Conservation (phyloP, 805 yeast genomes). For the Candida sithepensis region DNA sequence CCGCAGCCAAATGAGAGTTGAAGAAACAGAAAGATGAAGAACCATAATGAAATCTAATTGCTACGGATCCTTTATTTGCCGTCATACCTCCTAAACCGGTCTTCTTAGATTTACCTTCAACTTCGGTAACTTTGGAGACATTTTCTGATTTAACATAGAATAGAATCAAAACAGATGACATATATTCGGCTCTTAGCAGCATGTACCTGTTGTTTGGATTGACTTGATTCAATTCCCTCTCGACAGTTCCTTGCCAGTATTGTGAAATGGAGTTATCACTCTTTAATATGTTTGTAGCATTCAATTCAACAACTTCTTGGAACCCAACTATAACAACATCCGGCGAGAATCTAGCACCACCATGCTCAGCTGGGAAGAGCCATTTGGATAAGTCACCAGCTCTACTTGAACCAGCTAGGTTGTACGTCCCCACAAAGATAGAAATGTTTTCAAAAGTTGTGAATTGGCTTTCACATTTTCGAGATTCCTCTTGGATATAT, state of each 20-base stretch:
- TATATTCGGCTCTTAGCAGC: conserved; percentile 69
- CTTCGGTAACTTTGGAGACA: conserved; percentile 60
- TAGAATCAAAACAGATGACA: conserved; percentile 64
- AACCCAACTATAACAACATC: conserved; percentile 87
- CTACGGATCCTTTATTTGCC: conserved; percentile 96
- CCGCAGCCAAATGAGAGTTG: conserved; percentile 94
- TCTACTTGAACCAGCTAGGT: conserved; percentile 69
- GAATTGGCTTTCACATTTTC: conserved; percentile 45
- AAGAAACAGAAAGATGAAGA: conserved; percentile 77
- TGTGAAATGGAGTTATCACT: conserved; percentile 77
- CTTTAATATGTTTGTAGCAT: conserved; percentile 84
- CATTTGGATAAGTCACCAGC: conserved; percentile 65
- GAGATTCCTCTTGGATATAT: conserved; percentile 65
- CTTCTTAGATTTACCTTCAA: conserved; percentile 91
- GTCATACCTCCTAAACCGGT: conserved; percentile 97
- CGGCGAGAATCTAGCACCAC: conserved; percentile 48
- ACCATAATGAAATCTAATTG: conserved; percentile 81
- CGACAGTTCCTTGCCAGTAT: conserved; percentile 74
- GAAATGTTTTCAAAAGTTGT: conserved; percentile 58
- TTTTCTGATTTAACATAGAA: conserved; percentile 55
- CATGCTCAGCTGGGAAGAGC: conserved; percentile 72
- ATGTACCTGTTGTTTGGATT: conserved; percentile 41
- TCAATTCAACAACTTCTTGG: conserved; percentile 91
- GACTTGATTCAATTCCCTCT: conserved; percentile 51
- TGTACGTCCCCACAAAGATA: conserved; percentile 80